Base-by-base conservation (phyloP, 495 filamentous ascomycete genomes). In the Astrothelium subdiscretum region DNA sequence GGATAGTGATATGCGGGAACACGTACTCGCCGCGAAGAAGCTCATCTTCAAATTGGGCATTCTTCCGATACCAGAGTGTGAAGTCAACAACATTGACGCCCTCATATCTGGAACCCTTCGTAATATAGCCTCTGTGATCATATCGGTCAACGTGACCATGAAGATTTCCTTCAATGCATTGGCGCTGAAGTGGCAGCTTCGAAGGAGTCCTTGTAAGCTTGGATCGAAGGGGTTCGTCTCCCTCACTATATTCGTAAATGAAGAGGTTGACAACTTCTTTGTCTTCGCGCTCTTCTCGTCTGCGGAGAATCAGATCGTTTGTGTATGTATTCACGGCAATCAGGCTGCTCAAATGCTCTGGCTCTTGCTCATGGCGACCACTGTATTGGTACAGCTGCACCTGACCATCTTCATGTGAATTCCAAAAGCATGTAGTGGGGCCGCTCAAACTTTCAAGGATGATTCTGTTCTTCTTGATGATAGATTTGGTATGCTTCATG, bases 41-140 rank as follows among this genome's bases (percentile, higher is more conserved):
- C 61, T 83, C 81, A 63, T 82, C 82, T 20, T 78, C 80, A 59
- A 77, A 82, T 35, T 71, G 76, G 11, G 80, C 76, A 59, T 78
- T 80, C 65, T 83, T 83, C 57, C 81, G 79, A 69, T 85, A 84
- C 60, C 79, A 77, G 59, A 79, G 81, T 59, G 80, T 78, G 76
- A 84, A 85, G 31, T 77, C 75, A 32, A 84, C 74, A 3, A 81
- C 69, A 61, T 82, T 82, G 20, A 74, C 77, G 63, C 80, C 80
- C 61, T 79, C 80, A 66, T 82, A 74, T 66, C 78, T 81, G 0
- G 80, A 83, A 1, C 83, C 83, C 10, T 74, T 75, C 31, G 77
- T 75, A 59, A 84, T 77, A 52, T 80, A 77, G 31, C 83, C 83
- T 59, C 80, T 79, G 32, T 73, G 66, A 66, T 85, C 80, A 67